A percentile compares a stretch with the other conserved stretches of the same genome.
These are phyloP conservation scores for Mortierella sp. DNA, from an alignment of 371 early-diverging fungal genomes.

Conservation along the genomic window DNA sequence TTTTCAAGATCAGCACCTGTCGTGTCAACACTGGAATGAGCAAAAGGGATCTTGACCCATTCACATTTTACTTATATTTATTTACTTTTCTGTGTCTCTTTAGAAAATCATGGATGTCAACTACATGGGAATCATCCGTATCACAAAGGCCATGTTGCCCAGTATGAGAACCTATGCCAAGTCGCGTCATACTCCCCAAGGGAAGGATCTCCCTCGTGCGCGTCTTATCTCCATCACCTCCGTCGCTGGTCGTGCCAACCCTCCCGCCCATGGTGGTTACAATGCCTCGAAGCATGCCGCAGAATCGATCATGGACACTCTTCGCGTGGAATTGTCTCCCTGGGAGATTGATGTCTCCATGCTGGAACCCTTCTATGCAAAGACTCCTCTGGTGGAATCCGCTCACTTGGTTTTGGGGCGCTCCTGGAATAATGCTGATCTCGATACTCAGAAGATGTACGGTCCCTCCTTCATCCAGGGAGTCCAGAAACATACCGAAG, in stretches of 20 bases:
- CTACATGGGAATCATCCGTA: slow-evolving; percentile 55
- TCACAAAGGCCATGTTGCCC: slow-evolving; percentile 53
- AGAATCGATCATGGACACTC: slow-evolving; percentile 54
- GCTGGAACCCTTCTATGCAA: slow-evolving; percentile 53
- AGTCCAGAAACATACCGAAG: slow-evolving; percentile 19
- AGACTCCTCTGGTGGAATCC: slow-evolving; percentile 31
- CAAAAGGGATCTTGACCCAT: neutral
- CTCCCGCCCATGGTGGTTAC: slow-evolving; percentile 53
- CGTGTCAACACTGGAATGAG: neutral
- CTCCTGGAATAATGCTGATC: slow-evolving; percentile 36
- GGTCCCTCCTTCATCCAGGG: slow-evolving; percentile 46
- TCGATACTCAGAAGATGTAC: slow-evolving; percentile 42
- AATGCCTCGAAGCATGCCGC: slow-evolving; percentile 57
- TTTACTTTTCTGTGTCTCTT: neutral
- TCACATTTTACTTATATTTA: neutral
- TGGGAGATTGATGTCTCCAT: slow-evolving; percentile 57
- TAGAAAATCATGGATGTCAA: slow-evolving; percentile 57
- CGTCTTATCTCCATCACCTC: slow-evolving; percentile 56
- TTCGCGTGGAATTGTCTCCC: slow-evolving; percentile 55
- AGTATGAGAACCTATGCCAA: slow-evolving; percentile 50
- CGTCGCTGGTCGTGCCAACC: slow-evolving; percentile 50
- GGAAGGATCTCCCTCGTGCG: slow-evolving; percentile 43
- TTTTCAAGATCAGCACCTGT: neutral
- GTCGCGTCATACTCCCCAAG: slow-evolving; percentile 38
- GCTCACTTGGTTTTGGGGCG: slow-evolving; percentile 35